These are phyloP conservation scores for Beauveria rudraprayagi DNA, from an alignment of 2,329 filamentous ascomycete species.

Conservation along the genomic window DNA sequence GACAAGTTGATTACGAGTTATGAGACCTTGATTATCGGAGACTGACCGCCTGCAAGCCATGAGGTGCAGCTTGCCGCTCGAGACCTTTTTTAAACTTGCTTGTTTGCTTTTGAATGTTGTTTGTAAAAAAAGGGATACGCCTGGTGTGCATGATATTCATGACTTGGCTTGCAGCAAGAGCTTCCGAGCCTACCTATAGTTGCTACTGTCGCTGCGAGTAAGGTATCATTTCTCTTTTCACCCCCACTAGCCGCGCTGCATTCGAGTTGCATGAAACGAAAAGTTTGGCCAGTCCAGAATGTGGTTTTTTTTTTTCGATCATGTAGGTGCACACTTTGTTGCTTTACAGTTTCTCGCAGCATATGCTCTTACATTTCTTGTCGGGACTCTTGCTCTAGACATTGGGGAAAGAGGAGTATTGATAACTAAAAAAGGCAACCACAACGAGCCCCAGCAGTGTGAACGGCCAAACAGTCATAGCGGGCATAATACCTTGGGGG, in stretches of 20 bases:
- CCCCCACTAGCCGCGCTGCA: not conserved
- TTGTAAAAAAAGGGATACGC: no score
- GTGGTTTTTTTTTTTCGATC: not conserved
- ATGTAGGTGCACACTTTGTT: no score
- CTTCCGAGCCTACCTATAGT: not conserved
- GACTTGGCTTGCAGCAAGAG: not conserved
- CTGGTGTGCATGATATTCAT: not conserved
- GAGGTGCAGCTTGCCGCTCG: not conserved
- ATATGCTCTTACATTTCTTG: not conserved
- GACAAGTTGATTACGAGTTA: not conserved
- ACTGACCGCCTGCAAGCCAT: not conserved
- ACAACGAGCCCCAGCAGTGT: no score
- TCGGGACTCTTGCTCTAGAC: no score
- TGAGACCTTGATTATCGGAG: not conserved
- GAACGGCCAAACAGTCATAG: no score
- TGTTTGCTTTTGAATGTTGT: no score
- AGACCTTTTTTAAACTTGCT: no score
- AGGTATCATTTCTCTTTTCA: slow-evolving; percentile 1
- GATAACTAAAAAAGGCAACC: no score
- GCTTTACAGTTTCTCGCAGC: not conserved
- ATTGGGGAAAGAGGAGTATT: no score
- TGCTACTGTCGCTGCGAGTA: not conserved
- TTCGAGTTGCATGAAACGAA: not conserved
- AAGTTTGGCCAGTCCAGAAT: not conserved
- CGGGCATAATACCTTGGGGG: no score